A percentile compares a stretch with the other conserved stretches of the same genome.
phyloP scores from a whole-genome alignment of 345 rosid species.

The Eucalyptus globulus region DNA sequence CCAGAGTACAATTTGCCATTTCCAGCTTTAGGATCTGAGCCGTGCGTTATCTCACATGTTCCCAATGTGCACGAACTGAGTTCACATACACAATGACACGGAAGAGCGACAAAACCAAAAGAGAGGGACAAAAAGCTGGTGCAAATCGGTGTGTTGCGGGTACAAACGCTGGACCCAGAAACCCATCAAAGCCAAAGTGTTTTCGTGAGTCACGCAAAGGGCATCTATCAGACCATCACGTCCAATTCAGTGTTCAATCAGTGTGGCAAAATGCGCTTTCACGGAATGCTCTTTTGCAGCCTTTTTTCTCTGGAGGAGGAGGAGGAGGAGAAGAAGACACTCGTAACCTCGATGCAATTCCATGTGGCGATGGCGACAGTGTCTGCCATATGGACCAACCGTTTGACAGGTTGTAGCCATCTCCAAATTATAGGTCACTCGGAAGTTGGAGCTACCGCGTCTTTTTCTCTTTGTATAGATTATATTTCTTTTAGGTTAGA shows the following conservation, averaged over 20 bases:
- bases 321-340: neutral
- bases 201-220: neutral
- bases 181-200: neutral
- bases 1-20: neutral
- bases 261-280: neutral
- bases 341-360: neutral
- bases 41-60: neutral
- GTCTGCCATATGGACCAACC: neutral
- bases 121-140: neutral
- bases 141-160: neutral
- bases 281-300: neutral
- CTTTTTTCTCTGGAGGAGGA: neutral
- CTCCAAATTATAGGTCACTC: neutral
- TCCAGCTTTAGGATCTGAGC: neutral
- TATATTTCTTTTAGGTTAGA: neutral
- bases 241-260: neutral
- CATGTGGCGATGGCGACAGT: neutral
- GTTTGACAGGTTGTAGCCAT: neutral
- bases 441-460: neutral
- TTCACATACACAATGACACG: neutral
- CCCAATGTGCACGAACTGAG: neutral
- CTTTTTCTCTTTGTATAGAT: neutral
- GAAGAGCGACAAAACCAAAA: neutral
- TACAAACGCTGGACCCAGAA: neutral
- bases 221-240: neutral